Evolutionary conservation across 352 stramenopile species (phyloP).

Genomic region (Vaucheria bursata): DNA sequence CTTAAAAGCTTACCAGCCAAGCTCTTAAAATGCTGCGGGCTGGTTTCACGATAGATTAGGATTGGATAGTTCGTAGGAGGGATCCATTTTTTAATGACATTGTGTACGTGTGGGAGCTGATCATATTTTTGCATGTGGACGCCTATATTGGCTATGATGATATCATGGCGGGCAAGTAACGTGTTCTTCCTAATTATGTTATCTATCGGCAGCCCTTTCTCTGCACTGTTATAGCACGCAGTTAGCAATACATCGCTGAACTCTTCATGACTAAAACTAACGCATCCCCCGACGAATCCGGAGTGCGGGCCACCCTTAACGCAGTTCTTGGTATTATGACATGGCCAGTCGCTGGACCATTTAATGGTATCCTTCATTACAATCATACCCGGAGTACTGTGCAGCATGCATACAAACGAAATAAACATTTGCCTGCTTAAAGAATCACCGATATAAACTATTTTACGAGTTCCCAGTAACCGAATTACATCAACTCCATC

Average conservation of each 20-base stretch:
- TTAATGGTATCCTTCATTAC: not conserved
- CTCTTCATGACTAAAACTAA: not conserved
- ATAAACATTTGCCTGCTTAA: not conserved
- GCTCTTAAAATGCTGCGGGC: not conserved
- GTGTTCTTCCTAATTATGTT: not conserved
- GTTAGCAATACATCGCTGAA: no score
- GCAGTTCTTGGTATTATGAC: not conserved
- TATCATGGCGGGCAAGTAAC: not conserved
- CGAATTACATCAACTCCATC: not conserved
- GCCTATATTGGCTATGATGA: not conserved
- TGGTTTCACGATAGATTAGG: not conserved
- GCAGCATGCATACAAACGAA: not conserved
- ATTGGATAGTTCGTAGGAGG: not conserved
- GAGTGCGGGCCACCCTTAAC: not conserved
- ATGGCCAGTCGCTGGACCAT: not conserved
- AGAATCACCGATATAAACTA: not conserved
- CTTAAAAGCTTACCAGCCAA: no score
- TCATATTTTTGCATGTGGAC: not conserved
- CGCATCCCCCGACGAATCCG: not conserved
- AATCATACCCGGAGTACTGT: not conserved
- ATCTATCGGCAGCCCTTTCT: not conserved
- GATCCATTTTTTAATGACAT: not conserved
- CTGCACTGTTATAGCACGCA: not conserved
- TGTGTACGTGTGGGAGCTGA: not conserved
- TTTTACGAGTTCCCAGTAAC: not conserved